These are phyloP conservation scores for Colletotrichum sp. DNA, from an alignment of 2,329 filamentous ascomycete species.

Conservation along the genomic window DNA sequence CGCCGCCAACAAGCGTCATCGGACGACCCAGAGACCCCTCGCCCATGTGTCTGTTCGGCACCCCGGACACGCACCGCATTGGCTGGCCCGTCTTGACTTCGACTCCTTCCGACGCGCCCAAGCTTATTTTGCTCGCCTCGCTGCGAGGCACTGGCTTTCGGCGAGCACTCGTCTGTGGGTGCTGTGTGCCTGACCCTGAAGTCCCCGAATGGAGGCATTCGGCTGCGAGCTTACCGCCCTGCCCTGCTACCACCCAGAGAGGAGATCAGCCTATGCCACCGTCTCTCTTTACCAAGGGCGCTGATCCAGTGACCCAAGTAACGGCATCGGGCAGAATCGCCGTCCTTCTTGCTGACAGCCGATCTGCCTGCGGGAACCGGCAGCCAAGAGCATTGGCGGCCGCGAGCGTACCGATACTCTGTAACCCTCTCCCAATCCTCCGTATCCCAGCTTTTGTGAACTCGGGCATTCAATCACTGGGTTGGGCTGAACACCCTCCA, in stretches of 20 bases:
- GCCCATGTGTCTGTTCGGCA: constrained; percentile 1
- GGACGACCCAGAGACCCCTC: background rate
- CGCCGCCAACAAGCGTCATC: background rate
- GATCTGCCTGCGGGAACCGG: background rate
- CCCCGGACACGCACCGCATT: background rate
- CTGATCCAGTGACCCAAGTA: background rate
- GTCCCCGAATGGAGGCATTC: background rate
- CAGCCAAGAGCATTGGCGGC: background rate
- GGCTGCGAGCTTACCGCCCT: background rate
- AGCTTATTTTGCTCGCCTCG: background rate
- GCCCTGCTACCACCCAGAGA: background rate
- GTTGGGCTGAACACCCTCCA: background rate
- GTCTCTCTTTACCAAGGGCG: background rate
- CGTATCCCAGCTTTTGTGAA: background rate
- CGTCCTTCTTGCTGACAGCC: background rate
- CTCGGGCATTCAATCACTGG: background rate
- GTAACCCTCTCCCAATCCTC: background rate
- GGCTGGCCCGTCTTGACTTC: background rate
- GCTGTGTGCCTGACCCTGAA: background rate
- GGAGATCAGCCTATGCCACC: background rate
- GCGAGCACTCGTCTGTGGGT: background rate
- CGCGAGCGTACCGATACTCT: background rate
- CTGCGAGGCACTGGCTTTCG: background rate
- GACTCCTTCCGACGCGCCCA: background rate
- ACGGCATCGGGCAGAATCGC: background rate